Percentiles rank a stretch among this genome's conserved stretches.
Conservation (phyloP, 225 moss, liverwort and hornwort species). For the Antitrichia curtipendula region DNA sequence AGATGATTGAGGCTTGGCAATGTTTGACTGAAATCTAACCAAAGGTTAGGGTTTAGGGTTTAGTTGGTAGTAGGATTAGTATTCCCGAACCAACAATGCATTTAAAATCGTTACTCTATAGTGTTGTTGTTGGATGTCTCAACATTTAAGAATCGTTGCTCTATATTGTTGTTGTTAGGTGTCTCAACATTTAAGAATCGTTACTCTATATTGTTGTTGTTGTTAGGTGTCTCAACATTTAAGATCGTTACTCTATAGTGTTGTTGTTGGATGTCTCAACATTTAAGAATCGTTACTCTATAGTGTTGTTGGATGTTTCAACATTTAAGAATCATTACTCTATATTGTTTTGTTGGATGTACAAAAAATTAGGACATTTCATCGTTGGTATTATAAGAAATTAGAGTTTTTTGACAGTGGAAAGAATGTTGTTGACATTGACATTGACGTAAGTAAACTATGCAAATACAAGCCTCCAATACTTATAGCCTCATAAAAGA, state of each 20-base stretch:
- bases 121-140: background rate
- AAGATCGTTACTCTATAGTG: no score
- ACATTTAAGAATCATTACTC: no score
- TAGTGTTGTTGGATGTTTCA: no score
- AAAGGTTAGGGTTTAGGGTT: background rate
- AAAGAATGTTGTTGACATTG: background rate
- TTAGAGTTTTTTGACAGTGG: fast-evolving
- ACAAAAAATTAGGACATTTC: background rate
- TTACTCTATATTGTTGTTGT: no score
- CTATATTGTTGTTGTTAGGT: no score
- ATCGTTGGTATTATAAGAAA: background rate
- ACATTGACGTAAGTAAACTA: background rate
- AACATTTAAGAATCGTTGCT: background rate
- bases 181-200: no score
- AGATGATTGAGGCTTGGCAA: background rate
- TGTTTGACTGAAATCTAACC: background rate
- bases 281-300: background rate
- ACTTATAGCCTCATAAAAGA: background rate
- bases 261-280: background rate
- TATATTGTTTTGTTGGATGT: no score
- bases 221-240: no score
- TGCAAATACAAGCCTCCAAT: background rate
- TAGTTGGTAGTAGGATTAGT: no score
- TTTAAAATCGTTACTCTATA: no score
- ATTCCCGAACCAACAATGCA: no score